Conservation (phyloP, 2,329 filamentous ascomycete species). For the Cercospora sojina region DNA sequence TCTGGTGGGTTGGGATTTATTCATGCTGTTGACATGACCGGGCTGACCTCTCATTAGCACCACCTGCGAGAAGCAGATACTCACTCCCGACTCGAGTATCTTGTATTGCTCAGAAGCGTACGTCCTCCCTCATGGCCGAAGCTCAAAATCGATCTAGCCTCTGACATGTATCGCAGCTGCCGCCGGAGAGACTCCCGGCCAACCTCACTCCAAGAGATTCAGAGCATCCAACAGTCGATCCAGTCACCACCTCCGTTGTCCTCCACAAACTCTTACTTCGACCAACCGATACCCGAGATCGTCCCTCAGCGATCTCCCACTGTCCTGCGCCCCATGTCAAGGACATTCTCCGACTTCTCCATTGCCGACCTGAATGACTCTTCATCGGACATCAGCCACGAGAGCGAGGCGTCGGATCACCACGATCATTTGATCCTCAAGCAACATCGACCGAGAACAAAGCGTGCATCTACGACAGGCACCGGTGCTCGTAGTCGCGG, state of each 20-base stretch:
- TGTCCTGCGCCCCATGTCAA: conserved; percentile 38
- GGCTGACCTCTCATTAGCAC: conserved; percentile 46
- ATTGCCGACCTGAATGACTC: conserved; percentile 27
- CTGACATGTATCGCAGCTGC: conserved; percentile 41
- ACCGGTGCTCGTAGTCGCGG: conserved; percentile 10
- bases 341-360: conserved; percentile 46
- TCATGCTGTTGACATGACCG: neutral
- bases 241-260: conserved; percentile 33
- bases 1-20: conserved; percentile 45
- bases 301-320: conserved; percentile 50
- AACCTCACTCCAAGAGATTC: conserved; percentile 24
- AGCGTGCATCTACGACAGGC: conserved; percentile 26
- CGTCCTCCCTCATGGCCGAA: conserved; percentile 28
- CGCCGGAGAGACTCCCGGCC: conserved; percentile 44
- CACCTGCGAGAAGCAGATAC: conserved; percentile 65
- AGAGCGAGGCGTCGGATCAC: conserved; percentile 45
- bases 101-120: conserved; percentile 67
- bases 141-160: neutral
- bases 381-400: conserved; percentile 14
- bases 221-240: conserved; percentile 25
- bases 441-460: conserved; percentile 18
- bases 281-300: conserved; percentile 41
- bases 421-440: conserved; percentile 38
- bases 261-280: conserved; percentile 28
- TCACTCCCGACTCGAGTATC: conserved; percentile 58